Evolutionary conservation across 805 yeast species (phyloP).

Genomic region (Hanseniaspora mollemarum): DNA sequence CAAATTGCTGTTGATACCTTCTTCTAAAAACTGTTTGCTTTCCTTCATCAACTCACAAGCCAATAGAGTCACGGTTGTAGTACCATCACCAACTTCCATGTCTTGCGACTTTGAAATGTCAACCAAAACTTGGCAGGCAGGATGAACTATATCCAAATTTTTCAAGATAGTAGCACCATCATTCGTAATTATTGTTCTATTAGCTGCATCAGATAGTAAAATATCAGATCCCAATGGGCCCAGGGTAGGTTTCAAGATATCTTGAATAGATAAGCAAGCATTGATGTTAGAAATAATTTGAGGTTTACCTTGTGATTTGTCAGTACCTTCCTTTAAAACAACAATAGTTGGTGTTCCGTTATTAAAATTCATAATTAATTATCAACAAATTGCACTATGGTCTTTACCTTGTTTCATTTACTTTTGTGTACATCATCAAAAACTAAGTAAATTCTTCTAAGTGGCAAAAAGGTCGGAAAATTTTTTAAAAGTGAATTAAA

Average conservation of each 20-base stretch:
- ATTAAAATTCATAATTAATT: slow-evolving; percentile 61
- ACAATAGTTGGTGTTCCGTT: slow-evolving; percentile 97
- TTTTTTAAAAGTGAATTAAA: not conserved
- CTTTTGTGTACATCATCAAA: no score
- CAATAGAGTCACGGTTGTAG: slow-evolving; percentile 85
- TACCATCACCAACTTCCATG: slow-evolving; percentile 97
- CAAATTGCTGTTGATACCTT: slow-evolving; percentile 85
- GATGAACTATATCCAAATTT: slow-evolving; percentile 88
- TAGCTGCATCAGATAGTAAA: slow-evolving; percentile 68
- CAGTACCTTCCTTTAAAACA: slow-evolving; percentile 95
- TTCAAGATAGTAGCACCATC: slow-evolving; percentile 96
- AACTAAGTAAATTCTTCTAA: not conserved
- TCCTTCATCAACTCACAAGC: slow-evolving; percentile 94
- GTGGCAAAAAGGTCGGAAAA: not conserved
- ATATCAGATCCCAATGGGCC: slow-evolving; percentile 98
- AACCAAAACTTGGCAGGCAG: slow-evolving; percentile 93
- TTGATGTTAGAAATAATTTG: slow-evolving; percentile 91
- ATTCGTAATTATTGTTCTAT: slow-evolving; percentile 88
- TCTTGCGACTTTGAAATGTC: slow-evolving; percentile 94
- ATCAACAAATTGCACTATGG: not conserved
- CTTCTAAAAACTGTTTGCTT: slow-evolving; percentile 82
- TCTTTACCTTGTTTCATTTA: no score
- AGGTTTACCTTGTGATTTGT: slow-evolving; percentile 90
- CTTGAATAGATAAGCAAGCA: slow-evolving; percentile 95
- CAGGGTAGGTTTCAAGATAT: slow-evolving; percentile 82